Conservation (phyloP, 768 basidiomycete species). For the Sutorius australiensis region DNA sequence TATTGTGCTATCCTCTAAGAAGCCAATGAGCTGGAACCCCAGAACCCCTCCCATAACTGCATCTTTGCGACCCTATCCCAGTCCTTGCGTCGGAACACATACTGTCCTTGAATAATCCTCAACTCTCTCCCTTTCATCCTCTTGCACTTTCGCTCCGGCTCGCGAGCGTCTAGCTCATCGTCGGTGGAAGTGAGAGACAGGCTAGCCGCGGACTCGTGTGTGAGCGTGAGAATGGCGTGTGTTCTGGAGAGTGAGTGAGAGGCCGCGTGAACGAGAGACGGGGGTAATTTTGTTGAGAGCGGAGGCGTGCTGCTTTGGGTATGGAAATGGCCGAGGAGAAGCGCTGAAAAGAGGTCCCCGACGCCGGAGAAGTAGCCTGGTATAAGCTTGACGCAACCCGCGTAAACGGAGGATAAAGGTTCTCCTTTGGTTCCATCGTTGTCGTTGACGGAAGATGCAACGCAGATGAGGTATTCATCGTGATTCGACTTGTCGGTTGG, state of each 20-base stretch:
- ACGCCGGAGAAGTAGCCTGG: constrained; percentile 95
- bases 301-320: constrained; percentile 11
- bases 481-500: neutral
- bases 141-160: constrained; percentile 61
- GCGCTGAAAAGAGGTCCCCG: constrained; percentile 93
- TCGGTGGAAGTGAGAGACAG: constrained; percentile 60
- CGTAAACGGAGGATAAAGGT: constrained; percentile 50
- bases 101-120: constrained; percentile 74
- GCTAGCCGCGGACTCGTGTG: constrained; percentile 50
- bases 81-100: constrained; percentile 50
- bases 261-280: constrained; percentile 40
- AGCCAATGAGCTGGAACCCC: constrained; percentile 16
- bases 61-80: constrained; percentile 32
- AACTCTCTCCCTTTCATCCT: constrained; percentile 87
- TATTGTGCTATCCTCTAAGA: neutral
- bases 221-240: constrained; percentile 64
- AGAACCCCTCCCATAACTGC: constrained; percentile 35
- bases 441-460: constrained; percentile 58
- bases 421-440: constrained; percentile 12
- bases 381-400: constrained; percentile 69
- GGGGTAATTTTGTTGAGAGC: constrained; percentile 3
- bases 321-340: constrained; percentile 78
- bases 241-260: constrained; percentile 71
- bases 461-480: constrained; percentile 64
- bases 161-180: constrained; percentile 64